Conservation (phyloP, 192 early-diverging fungal genomes). For the Spinellus fusiger region DNA sequence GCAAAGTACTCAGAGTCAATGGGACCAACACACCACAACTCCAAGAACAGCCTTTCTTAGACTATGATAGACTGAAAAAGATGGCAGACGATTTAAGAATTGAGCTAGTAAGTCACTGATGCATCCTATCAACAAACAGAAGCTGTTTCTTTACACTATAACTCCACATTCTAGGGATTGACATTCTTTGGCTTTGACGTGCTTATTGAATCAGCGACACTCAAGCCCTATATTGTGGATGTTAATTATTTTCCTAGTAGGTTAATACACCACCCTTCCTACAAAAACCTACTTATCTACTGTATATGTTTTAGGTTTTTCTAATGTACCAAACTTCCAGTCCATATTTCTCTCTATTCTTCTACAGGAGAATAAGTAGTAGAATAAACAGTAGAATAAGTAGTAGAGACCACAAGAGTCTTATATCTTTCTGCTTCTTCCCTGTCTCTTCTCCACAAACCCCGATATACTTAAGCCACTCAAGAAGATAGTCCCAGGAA, state of each 20-base stretch:
- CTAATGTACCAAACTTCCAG: neutral
- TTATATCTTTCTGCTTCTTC: no score
- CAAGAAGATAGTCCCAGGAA: neutral
- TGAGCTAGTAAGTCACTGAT: constrained; percentile 13
- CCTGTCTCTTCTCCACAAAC: no score
- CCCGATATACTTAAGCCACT: constrained; percentile 1
- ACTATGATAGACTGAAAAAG: constrained; percentile 13
- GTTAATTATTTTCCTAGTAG: constrained; percentile 38
- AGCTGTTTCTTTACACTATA: neutral
- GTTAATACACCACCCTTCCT: neutral
- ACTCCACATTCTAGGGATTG: constrained; percentile 16
- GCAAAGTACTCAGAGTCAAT: neutral
- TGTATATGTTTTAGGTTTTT: neutral
- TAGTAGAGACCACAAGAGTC: no score
- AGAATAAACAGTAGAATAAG: no score
- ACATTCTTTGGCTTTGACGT: constrained; percentile 39
- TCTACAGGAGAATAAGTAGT: neutral
- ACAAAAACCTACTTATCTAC: neutral
- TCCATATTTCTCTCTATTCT: neutral
- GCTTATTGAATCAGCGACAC: constrained; percentile 16
- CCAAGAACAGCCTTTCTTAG: constrained; percentile 17
- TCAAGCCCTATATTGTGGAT: constrained; percentile 29
- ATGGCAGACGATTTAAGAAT: constrained; percentile 20
- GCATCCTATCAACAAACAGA: neutral
- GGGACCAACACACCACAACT: neutral